Evolutionary conservation across 148 eudicot species (phyloP).

Genomic region (Amaranthus palmeri): DNA sequence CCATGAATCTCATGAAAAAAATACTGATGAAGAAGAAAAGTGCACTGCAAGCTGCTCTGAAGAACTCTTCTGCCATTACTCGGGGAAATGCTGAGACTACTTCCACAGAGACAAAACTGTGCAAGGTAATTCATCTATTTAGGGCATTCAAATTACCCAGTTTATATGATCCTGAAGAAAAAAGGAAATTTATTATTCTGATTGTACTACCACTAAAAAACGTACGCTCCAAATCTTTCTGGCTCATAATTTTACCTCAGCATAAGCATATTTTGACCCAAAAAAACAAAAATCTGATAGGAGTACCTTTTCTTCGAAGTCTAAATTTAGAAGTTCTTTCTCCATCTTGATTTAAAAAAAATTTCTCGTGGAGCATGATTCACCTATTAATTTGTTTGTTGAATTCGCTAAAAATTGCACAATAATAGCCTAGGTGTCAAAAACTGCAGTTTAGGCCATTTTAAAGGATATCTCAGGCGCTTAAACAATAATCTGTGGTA

Average conservation of each 20-base stretch:
- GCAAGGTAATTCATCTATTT: constrained; percentile 46
- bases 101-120: constrained; percentile 54
- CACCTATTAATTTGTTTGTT: too few species aligned
- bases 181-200: neutral
- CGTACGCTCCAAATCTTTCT: neutral
- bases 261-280: neutral
- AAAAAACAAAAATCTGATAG: neutral
- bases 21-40: constrained; percentile 50
- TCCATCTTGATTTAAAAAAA: neutral
- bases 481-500: too few species aligned
- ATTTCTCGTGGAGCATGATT: too few species aligned
- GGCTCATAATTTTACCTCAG: neutral
- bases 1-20: constrained; percentile 52
- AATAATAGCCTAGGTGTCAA: too few species aligned
- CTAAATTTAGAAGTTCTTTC: neutral
- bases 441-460: too few species aligned
- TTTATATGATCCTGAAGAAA: neutral
- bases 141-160: neutral
- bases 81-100: constrained; percentile 39
- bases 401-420: too few species aligned
- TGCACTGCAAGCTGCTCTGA: constrained; percentile 33
- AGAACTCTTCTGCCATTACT: constrained; percentile 30
- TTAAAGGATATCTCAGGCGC: too few species aligned
- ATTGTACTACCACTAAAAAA: neutral
- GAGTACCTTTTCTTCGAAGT: neutral